Conservation (phyloP, 2,329 filamentous ascomycete species). For the Macrophomina pseudophaseolina region DNA sequence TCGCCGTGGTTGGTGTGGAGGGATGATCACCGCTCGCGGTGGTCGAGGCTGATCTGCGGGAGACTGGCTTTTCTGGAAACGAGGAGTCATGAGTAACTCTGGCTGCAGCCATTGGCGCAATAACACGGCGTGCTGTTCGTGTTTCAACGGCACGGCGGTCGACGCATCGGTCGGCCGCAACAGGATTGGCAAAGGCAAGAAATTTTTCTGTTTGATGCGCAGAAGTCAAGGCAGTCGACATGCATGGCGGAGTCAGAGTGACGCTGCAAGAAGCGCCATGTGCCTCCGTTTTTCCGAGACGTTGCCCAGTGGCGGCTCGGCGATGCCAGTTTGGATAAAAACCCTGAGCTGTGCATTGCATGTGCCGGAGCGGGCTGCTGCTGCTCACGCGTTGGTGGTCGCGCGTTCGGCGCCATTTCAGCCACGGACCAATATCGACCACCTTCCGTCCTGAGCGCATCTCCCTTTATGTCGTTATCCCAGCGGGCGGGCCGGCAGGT, state of each 20-base stretch:
- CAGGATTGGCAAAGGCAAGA: constrained; percentile 11
- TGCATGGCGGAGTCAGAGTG: constrained; percentile 23
- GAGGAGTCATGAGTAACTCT: constrained; percentile 3
- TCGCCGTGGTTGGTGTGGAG: constrained; percentile 18
- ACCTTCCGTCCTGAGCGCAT: constrained; percentile 26
- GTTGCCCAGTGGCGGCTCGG: constrained; percentile 21
- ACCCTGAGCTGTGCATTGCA: constrained; percentile 22
- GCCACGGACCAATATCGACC: constrained; percentile 20
- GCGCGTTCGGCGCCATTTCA: constrained; percentile 26
- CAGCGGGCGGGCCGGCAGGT: constrained; percentile 5
- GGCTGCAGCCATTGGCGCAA: constrained; percentile 11
- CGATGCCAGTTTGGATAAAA: constrained; percentile 21
- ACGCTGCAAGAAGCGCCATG: constrained; percentile 18
- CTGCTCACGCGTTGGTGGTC: constrained; percentile 24
- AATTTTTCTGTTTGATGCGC: constrained; percentile 20
- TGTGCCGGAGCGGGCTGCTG: constrained; percentile 23
- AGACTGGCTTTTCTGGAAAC: constrained; percentile 20
- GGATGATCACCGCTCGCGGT: constrained; percentile 12
- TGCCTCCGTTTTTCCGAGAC: constrained; percentile 25
- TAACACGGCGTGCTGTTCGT: constrained; percentile 17
- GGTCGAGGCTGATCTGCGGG: constrained; percentile 17
- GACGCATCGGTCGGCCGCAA: background rate
- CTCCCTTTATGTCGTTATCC: constrained; percentile 5
- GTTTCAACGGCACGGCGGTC: constrained; percentile 9
- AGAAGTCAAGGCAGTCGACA: background rate